phyloP scores from a whole-genome alignment of 495 filamentous ascomycete species.

The Hypoxylon subgilvum region DNA sequence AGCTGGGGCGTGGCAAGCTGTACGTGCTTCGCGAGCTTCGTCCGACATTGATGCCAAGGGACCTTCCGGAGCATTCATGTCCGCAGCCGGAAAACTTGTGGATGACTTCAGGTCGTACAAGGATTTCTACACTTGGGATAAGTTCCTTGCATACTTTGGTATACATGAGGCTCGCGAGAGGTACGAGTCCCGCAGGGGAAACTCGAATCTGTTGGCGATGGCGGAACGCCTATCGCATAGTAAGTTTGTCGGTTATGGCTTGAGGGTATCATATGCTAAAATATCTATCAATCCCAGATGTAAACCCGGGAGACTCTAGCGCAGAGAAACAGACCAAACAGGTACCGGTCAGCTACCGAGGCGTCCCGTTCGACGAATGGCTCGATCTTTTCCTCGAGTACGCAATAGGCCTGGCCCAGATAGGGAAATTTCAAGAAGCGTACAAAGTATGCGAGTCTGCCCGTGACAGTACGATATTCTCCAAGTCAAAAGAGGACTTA shows the following conservation, averaged over 20 bases:
- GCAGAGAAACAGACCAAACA: slow-evolving; percentile 28
- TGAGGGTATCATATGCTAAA: slow-evolving; percentile 19
- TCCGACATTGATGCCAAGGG: slow-evolving; percentile 6
- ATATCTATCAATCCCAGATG: slow-evolving; percentile 10
- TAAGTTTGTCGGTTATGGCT: slow-evolving; percentile 25
- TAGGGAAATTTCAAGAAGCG: slow-evolving; percentile 62
- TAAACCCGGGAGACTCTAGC: slow-evolving; percentile 28
- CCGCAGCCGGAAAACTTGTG: slow-evolving; percentile 73
- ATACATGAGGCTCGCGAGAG: slow-evolving; percentile 60
- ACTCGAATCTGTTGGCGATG: slow-evolving; percentile 72
- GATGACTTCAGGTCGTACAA: slow-evolving; percentile 80
- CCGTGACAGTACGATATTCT: slow-evolving; percentile 79
- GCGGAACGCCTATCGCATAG: slow-evolving; percentile 66
- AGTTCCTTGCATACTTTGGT: slow-evolving; percentile 71
- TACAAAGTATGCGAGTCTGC: slow-evolving; percentile 79
- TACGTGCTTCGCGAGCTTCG: slow-evolving; percentile 21
- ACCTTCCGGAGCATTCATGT: slow-evolving; percentile 55
- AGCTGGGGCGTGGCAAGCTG: slow-evolving; percentile 29
- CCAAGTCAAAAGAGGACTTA: slow-evolving; percentile 65
- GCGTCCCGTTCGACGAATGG: slow-evolving; percentile 81
- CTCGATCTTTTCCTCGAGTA: slow-evolving; percentile 90
- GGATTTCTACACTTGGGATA: slow-evolving; percentile 77
- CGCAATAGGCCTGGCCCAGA: slow-evolving; percentile 71
- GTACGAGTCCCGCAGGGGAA: slow-evolving; percentile 55
- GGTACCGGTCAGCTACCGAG: slow-evolving; percentile 63